A percentile compares a stretch with the other conserved stretches of the same genome.
Conservation (phyloP, 495 filamentous ascomycete species). For the Hyaloscypha variabilis region DNA sequence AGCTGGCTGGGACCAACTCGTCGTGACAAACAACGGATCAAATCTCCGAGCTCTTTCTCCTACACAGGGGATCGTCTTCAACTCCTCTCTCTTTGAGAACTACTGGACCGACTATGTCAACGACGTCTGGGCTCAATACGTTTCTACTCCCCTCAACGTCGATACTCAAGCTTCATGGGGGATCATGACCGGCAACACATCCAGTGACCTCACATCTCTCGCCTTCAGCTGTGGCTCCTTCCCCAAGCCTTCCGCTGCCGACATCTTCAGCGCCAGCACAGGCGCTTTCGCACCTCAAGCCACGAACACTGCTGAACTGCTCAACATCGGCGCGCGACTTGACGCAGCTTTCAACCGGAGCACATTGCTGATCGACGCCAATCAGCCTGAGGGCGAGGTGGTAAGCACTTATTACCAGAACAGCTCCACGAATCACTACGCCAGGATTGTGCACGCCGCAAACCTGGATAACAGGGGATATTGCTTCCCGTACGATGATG, state of each 20-base stretch:
- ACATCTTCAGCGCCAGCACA: slow-evolving; percentile 70
- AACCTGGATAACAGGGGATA: slow-evolving; percentile 67
- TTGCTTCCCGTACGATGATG: slow-evolving; percentile 79
- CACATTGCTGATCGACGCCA: slow-evolving; percentile 53
- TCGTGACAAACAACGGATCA: slow-evolving; percentile 51
- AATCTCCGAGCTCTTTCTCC: slow-evolving; percentile 68
- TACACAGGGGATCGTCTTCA: slow-evolving; percentile 60
- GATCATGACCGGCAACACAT: slow-evolving; percentile 54
- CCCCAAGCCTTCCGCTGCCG: slow-evolving; percentile 54
- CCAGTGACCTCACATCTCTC: slow-evolving; percentile 43
- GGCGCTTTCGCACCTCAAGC: slow-evolving; percentile 59
- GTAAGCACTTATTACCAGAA: slow-evolving; percentile 52
- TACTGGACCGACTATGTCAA: slow-evolving; percentile 68
- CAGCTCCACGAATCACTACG: slow-evolving; percentile 69
- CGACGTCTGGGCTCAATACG: slow-evolving; percentile 65
- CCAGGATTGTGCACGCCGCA: slow-evolving; percentile 63
- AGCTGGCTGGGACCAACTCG: slow-evolving; percentile 64
- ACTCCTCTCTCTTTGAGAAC: slow-evolving; percentile 57
- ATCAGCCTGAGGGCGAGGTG: slow-evolving; percentile 52
- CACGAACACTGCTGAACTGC: slow-evolving; percentile 45
- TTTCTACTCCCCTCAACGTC: slow-evolving; percentile 40
- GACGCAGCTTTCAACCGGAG: slow-evolving; percentile 71
- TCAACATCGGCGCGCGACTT: slow-evolving; percentile 59
- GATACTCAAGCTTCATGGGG: slow-evolving; percentile 31
- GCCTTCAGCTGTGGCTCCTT: slow-evolving; percentile 56